phyloP scores from a whole-genome alignment of 2,329 filamentous ascomycete species.

The Zasmidium cellare region DNA sequence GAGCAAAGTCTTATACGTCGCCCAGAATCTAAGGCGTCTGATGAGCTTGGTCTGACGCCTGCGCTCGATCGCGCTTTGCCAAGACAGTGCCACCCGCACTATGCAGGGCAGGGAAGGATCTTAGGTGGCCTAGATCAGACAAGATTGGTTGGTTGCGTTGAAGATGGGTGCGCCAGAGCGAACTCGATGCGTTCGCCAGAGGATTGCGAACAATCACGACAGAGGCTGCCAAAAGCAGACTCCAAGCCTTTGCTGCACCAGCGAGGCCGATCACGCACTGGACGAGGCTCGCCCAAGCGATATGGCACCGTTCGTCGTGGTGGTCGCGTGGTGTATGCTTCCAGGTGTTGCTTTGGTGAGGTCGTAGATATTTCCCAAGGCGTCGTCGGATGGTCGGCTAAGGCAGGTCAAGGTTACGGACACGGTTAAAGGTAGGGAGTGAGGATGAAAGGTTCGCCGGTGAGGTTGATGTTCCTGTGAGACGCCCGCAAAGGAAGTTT shows the following conservation, averaged over 20 bases:
- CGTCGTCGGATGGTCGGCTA: neutral
- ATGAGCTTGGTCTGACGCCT: neutral
- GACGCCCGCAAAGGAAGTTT: neutral
- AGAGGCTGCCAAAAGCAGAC: neutral
- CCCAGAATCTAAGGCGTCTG: neutral
- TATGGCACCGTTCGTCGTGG: neutral
- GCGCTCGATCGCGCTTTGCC: neutral
- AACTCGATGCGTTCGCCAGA: neutral
- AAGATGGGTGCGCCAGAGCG: slow-evolving; percentile 3
- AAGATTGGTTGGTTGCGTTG: slow-evolving; percentile 9
- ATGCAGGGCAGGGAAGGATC: slow-evolving; percentile 11
- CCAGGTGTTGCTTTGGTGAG: neutral
- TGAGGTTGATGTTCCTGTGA: no score
- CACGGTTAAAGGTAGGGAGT: neutral
- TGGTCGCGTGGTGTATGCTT: neutral
- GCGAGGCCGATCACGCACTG: neutral
- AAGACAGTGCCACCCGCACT: slow-evolving; percentile 5
- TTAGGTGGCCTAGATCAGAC: slow-evolving; percentile 5
- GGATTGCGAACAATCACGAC: slow-evolving; percentile 18
- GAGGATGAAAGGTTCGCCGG: neutral
- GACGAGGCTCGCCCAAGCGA: neutral
- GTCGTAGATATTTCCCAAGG: neutral
- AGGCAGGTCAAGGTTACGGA: neutral
- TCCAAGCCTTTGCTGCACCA: neutral
- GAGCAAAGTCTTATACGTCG: slow-evolving; percentile 1